phyloP scores from a whole-genome alignment of 140 eudicot genomes.

The Flaveria floridana region DNA sequence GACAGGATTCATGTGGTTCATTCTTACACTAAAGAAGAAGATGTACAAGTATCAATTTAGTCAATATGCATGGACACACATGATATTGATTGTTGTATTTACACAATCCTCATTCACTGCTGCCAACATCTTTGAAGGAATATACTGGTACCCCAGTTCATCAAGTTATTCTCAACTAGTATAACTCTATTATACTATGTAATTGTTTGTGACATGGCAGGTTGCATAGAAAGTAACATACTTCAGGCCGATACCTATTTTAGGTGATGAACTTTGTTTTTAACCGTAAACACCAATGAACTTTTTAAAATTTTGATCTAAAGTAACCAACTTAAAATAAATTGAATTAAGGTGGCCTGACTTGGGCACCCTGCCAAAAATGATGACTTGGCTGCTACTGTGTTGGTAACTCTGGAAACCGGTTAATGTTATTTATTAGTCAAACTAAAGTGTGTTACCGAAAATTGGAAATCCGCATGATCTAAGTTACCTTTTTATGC shows the following conservation, averaged over 20 bases:
- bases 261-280: not conserved
- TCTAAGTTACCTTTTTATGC: not conserved
- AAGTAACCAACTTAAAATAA: not conserved
- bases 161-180: slow-evolving; percentile 11
- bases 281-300: not conserved
- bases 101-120: slow-evolving; percentile 79
- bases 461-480: not conserved
- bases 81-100: slow-evolving; percentile 80
- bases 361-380: not conserved
- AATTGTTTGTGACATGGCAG: not conserved
- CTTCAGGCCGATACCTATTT: not conserved
- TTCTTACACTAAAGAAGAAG: slow-evolving; percentile 72
- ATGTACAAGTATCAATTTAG: slow-evolving; percentile 88
- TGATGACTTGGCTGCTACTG: not conserved
- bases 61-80: slow-evolving; percentile 90
- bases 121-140: slow-evolving; percentile 82
- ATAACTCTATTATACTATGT: not conserved
- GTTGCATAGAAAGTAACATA: not conserved
- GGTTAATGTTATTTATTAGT: not conserved
- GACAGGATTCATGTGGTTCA: slow-evolving; percentile 82
- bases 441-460: not conserved
- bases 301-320: not conserved
- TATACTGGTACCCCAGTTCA: slow-evolving; percentile 53
- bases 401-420: not conserved
- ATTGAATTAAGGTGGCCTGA: not conserved